Evolutionary conservation across 768 basidiomycete species (phyloP).

Genomic region (Termitomyces sp.): DNA sequence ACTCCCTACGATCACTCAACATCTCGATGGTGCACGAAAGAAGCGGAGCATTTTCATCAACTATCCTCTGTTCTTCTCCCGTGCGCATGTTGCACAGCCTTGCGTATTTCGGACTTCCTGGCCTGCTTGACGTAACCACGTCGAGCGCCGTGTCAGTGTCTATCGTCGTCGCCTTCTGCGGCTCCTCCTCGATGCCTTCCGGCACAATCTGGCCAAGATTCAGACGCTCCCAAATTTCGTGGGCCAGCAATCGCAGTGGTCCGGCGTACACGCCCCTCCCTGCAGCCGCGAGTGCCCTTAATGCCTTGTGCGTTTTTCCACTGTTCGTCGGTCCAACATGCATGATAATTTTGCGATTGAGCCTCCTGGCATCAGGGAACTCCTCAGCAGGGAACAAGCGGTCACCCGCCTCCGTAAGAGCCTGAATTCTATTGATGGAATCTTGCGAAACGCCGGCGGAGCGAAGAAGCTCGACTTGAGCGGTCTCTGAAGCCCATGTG

Average conservation of each 20-base stretch:
- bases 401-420: conserved; percentile 31
- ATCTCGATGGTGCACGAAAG: conserved; percentile 94
- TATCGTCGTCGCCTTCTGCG: conserved; percentile 22
- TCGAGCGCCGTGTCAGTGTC: conserved; percentile 31
- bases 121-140: conserved; percentile 21
- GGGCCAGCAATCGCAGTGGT: conserved; percentile 86
- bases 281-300: conserved; percentile 81
- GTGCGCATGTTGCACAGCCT: conserved; percentile 83
- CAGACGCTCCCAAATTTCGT: conserved; percentile 89
- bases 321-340: conserved; percentile 98
- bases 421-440: conserved; percentile 32
- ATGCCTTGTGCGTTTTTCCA: conserved; percentile 92
- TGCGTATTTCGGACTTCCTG: conserved; percentile 42
- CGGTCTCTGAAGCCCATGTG: conserved; percentile 43
- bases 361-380: conserved; percentile 45
- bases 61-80: conserved; percentile 81
- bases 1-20: conserved; percentile 37
- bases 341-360: conserved; percentile 78
- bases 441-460: conserved; percentile 19
- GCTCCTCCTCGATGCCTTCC: conserved; percentile 45
- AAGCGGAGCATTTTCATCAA: conserved; percentile 50
- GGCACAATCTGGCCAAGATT: conserved; percentile 88
- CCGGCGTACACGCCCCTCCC: conserved; percentile 79
- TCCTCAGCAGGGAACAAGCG: conserved; percentile 42
- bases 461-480: conserved; percentile 17